Percentiles rank a stretch among this genome's conserved stretches.
Evolutionary conservation across 148 eudicot genomes (phyloP).

Genomic region (Persicaria maculosa): DNA sequence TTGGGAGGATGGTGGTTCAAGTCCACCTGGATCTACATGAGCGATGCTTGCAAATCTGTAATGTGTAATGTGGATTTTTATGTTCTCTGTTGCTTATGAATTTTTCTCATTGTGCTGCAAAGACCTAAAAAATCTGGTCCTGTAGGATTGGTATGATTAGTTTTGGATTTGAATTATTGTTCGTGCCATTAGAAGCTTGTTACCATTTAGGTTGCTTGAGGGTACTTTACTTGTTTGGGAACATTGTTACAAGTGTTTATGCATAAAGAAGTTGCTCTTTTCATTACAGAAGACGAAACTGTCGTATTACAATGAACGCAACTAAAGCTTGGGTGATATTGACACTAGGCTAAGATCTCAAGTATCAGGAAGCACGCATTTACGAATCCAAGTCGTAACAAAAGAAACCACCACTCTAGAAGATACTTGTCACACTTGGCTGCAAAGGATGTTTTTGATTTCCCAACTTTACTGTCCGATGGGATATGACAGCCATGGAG

Average conservation of each 20-base stretch:
- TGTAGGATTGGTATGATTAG: background rate
- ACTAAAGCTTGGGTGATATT: background rate
- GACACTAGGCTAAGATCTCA: slow-evolving; percentile 9
- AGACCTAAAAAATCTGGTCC: too few relatives aligned
- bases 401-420: background rate
- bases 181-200: background rate
- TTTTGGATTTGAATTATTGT: background rate
- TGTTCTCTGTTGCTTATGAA: background rate
- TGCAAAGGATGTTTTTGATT: background rate
- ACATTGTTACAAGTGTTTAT: too few relatives aligned
- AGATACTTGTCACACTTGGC: background rate
- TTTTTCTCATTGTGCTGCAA: background rate
- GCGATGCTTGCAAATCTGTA: background rate
- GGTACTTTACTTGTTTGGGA: too few relatives aligned
- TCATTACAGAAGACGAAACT: background rate
- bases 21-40: slow-evolving; percentile 1
- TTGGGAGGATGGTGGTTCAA: slow-evolving; percentile 8
- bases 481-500: slow-evolving; percentile 3
- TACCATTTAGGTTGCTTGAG: too few relatives aligned
- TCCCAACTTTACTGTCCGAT: background rate
- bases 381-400: background rate
- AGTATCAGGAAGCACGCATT: background rate
- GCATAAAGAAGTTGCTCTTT: background rate
- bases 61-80: background rate
- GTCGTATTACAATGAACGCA: background rate